Conservation (phyloP, 2,329 filamentous ascomycete genomes). For the Plenodomus lindquistii region DNA sequence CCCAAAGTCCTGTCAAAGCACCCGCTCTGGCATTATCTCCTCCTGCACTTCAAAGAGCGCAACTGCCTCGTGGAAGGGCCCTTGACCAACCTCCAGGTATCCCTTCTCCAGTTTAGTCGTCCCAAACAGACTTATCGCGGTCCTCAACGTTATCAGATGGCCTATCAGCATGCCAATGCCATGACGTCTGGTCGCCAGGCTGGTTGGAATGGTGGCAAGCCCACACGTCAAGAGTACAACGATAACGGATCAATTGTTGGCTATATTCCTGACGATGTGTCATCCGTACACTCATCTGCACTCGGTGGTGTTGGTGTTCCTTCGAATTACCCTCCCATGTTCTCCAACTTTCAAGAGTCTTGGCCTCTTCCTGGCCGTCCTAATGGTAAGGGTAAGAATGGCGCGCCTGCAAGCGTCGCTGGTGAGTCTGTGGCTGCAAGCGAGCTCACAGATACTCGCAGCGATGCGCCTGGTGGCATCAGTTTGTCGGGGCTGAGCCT, state of each 20-base stretch:
- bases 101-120: conserved; percentile 89
- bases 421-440: conserved; percentile 92
- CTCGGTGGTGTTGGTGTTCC: conserved; percentile 82
- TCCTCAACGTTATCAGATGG: conserved; percentile 83
- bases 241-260: conserved; percentile 90
- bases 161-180: conserved; percentile 69
- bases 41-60: conserved; percentile 94
- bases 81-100: conserved; percentile 92
- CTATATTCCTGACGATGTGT: conserved; percentile 96
- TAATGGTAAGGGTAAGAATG: conserved; percentile 65
- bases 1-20: conserved; percentile 98
- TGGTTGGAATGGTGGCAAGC: conserved; percentile 54
- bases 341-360: conserved; percentile 85
- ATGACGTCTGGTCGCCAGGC: conserved; percentile 54
- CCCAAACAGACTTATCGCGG: conserved; percentile 91
- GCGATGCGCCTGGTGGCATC: conserved; percentile 80
- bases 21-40: conserved; percentile 92
- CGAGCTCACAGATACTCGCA: conserved; percentile 82
- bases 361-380: conserved; percentile 86
- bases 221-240: conserved; percentile 56
- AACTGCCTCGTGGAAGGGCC: conserved; percentile 96
- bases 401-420: conserved; percentile 74
- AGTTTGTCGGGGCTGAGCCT: conserved; percentile 84
- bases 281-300: conserved; percentile 89
- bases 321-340: conserved; percentile 90